Conservation (phyloP, 129 eudicot genomes). For the Flaveria sonorensis region DNA sequence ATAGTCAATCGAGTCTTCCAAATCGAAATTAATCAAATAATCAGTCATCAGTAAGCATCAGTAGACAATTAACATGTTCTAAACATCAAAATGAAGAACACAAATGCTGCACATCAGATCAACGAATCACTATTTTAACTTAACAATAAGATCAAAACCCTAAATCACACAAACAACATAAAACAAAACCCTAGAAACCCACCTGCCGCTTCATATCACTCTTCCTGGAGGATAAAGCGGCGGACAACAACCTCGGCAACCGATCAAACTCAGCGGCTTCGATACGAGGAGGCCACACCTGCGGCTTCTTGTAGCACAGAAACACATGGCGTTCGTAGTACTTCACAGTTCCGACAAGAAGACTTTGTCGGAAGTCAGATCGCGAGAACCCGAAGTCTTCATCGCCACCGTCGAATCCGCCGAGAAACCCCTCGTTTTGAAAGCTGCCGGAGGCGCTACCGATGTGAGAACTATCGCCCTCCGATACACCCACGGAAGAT, state of each 20-base stretch:
- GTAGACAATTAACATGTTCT: slow-evolving; percentile 1
- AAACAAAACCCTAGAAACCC: slow-evolving; percentile 15
- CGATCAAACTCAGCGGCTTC: slow-evolving; percentile 97
- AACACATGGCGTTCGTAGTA: slow-evolving; percentile 84
- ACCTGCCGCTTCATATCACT: slow-evolving; percentile 61
- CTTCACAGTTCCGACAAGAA: slow-evolving; percentile 70
- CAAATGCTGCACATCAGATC: not conserved
- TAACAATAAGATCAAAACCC: not conserved
- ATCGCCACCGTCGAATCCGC: slow-evolving; percentile 46
- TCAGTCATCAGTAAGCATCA: slow-evolving; percentile 26
- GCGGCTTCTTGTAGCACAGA: slow-evolving; percentile 88
- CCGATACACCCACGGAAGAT: slow-evolving; percentile 58
- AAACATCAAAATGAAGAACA: slow-evolving; percentile 9
- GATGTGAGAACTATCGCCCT: slow-evolving; percentile 60
- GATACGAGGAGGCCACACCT: slow-evolving; percentile 88
- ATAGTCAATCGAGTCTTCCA: slow-evolving; percentile 91
- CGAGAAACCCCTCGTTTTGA: slow-evolving; percentile 72
- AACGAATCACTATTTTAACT: not conserved
- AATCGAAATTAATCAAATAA: slow-evolving; percentile 16
- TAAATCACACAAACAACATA: slow-evolving; percentile 7
- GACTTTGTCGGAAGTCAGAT: slow-evolving; percentile 65
- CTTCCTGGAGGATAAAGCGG: slow-evolving; percentile 66
- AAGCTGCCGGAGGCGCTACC: slow-evolving; percentile 92
- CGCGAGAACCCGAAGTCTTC: slow-evolving; percentile 72
- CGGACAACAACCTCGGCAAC: slow-evolving; percentile 81